Evolutionary conservation across 495 filamentous ascomycete species (phyloP).

Genomic region (Xylaria intraflava): DNA sequence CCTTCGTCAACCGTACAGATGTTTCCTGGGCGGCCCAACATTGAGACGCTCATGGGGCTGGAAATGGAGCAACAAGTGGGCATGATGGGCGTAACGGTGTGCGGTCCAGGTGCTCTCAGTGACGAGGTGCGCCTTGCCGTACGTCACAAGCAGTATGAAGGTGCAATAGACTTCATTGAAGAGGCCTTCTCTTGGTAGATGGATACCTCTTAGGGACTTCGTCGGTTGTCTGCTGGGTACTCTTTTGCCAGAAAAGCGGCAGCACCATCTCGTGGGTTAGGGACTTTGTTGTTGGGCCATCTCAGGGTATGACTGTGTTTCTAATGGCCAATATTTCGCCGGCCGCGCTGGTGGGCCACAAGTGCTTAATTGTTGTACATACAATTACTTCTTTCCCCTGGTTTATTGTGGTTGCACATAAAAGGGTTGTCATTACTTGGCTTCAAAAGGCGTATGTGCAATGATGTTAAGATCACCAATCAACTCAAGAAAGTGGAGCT

Average conservation of each 20-base stretch:
- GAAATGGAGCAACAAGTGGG: conserved; percentile 73
- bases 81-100: conserved; percentile 78
- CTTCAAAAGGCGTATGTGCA: background rate
- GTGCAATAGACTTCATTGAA: conserved; percentile 81
- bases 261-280: background rate
- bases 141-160: conserved; percentile 55
- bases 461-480: background rate
- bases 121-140: conserved; percentile 78
- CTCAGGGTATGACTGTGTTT: conserved; percentile 8
- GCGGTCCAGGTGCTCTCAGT: conserved; percentile 81
- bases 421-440: background rate
- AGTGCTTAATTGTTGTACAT: conserved; percentile 6
- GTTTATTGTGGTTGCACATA: background rate
- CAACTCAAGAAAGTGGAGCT: background rate
- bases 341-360: conserved; percentile 9
- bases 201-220: background rate
- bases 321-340: conserved; percentile 25
- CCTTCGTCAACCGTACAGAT: conserved; percentile 82
- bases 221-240: background rate
- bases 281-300: conserved; percentile 4
- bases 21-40: conserved; percentile 67
- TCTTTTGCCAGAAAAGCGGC: background rate
- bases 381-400: conserved; percentile 4
- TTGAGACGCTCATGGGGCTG: conserved; percentile 65
- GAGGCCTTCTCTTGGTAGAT: conserved; percentile 85